Conservation (phyloP, 2,329 filamentous ascomycete genomes). For the Talaromyces sp. region DNA sequence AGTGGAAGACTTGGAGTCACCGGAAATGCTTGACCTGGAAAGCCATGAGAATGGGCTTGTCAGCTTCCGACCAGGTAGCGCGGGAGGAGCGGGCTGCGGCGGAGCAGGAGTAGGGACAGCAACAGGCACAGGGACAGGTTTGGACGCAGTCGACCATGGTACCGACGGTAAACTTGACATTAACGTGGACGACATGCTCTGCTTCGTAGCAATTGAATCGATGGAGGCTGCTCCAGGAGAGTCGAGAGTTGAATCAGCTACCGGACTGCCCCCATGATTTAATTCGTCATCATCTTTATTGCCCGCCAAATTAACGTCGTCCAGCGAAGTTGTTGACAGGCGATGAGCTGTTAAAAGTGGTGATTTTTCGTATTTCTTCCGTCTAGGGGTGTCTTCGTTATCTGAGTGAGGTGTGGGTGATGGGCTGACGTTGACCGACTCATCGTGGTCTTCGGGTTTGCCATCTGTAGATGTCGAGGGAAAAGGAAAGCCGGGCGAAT, state of each 20-base stretch:
- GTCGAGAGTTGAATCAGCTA: slow-evolving; percentile 26
- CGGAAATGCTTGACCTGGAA: slow-evolving; percentile 58
- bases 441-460: slow-evolving; percentile 22
- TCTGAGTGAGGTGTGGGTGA: slow-evolving; percentile 28
- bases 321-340: slow-evolving; percentile 57
- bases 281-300: slow-evolving; percentile 53
- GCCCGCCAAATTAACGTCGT: slow-evolving; percentile 62
- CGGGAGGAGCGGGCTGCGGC: slow-evolving; percentile 34
- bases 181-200: slow-evolving; percentile 46
- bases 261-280: slow-evolving; percentile 25
- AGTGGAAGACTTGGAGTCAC: slow-evolving; percentile 58
- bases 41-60: slow-evolving; percentile 87
- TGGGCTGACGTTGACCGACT: slow-evolving; percentile 24
- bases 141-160: slow-evolving; percentile 23
- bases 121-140: slow-evolving; percentile 26
- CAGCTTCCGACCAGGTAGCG: slow-evolving; percentile 61
- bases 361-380: slow-evolving; percentile 46
- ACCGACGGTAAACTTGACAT: slow-evolving; percentile 65
- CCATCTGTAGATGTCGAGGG: slow-evolving; percentile 27
- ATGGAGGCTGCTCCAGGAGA: slow-evolving; percentile 32
- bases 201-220: slow-evolving; percentile 32
- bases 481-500: slow-evolving; percentile 30
- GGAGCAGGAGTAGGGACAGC: slow-evolving; percentile 39
- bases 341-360: slow-evolving; percentile 53
- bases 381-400: slow-evolving; percentile 33